Evolutionary conservation across 2,329 filamentous ascomycete genomes (phyloP).

Genomic region (Aplosporella prunicola): DNA sequence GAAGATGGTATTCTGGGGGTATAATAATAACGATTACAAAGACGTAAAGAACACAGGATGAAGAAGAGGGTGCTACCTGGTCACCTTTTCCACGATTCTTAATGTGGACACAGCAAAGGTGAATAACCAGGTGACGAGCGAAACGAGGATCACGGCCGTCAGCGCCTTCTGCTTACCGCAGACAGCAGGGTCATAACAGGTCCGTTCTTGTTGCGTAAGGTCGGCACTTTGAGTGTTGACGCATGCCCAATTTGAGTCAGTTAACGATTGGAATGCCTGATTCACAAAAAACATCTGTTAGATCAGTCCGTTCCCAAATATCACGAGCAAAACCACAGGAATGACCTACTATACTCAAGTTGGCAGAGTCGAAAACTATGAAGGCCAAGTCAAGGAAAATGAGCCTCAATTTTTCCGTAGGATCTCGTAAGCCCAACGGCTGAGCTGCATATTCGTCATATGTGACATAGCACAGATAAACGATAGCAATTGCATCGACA

Average conservation of each 20-base stretch:
- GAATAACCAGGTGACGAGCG: conserved; percentile 78
- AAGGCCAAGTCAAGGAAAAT: conserved; percentile 91
- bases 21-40: too few relatives aligned
- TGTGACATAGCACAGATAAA: conserved; percentile 88
- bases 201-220: conserved; percentile 14
- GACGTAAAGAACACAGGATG: background rate
- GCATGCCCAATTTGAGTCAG: conserved; percentile 48
- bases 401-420: conserved; percentile 77
- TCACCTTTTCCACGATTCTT: conserved; percentile 14
- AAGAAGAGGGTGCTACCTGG: background rate
- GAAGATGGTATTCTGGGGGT: too few relatives aligned
- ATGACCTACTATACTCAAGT: conserved; percentile 54
- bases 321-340: background rate
- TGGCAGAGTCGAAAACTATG: conserved; percentile 94
- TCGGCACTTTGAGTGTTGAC: conserved; percentile 10
- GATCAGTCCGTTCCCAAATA: background rate
- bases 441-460: conserved; percentile 95
- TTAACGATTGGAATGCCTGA: conserved; percentile 69
- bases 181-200: conserved; percentile 34
- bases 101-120: conserved; percentile 71
- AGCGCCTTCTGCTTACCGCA: conserved; percentile 60
- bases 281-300: too few relatives aligned
- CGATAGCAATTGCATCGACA: conserved; percentile 78
- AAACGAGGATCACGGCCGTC: conserved; percentile 68
- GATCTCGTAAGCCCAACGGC: conserved; percentile 75